phyloP scores from a whole-genome alignment of 1,284 basidiomycete species.

The Entoloma clypeatum region DNA sequence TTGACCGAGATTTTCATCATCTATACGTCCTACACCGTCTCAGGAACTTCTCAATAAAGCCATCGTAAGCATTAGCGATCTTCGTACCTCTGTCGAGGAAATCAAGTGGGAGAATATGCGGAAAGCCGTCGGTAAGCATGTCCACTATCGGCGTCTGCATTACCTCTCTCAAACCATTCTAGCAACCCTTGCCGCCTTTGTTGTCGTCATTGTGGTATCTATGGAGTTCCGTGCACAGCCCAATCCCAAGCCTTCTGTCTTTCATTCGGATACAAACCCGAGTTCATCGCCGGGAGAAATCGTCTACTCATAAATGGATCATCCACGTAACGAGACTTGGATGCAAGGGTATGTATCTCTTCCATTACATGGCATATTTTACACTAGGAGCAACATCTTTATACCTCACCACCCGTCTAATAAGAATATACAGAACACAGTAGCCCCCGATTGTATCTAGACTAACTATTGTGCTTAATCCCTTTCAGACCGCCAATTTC shows the following conservation, averaged over 20 bases:
- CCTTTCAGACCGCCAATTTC: constrained; percentile 23
- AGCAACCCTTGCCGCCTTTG: constrained; percentile 64
- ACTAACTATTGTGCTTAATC: constrained; percentile 3
- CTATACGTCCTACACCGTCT: constrained; percentile 5
- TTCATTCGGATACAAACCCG: constrained; percentile 18
- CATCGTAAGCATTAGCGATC: constrained; percentile 79
- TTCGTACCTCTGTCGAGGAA: constrained; percentile 84
- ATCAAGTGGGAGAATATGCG: constrained; percentile 92
- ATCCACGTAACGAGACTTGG: constrained; percentile 8
- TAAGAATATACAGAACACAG: constrained; percentile 18
- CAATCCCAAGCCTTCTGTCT: constrained; percentile 20
- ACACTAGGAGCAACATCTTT: constrained; percentile 28
- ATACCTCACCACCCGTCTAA: constrained; percentile 21
- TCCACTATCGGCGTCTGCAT: constrained; percentile 2
- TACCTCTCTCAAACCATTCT: constrained; percentile 8
- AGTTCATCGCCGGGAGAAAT: constrained; percentile 23
- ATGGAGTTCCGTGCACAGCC: constrained; percentile 61
- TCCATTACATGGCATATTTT: constrained; percentile 11
- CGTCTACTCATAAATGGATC: too few species aligned
- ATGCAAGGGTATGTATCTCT: constrained; percentile 16
- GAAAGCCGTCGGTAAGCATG: constrained; percentile 71
- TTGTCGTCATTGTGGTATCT: constrained; percentile 59
- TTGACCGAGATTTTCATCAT: not conserved
- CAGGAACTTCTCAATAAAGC: constrained; percentile 87
- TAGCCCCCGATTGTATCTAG: constrained; percentile 11